Conservation (phyloP, 306 rosid species). For the Dryas alaskensis region DNA sequence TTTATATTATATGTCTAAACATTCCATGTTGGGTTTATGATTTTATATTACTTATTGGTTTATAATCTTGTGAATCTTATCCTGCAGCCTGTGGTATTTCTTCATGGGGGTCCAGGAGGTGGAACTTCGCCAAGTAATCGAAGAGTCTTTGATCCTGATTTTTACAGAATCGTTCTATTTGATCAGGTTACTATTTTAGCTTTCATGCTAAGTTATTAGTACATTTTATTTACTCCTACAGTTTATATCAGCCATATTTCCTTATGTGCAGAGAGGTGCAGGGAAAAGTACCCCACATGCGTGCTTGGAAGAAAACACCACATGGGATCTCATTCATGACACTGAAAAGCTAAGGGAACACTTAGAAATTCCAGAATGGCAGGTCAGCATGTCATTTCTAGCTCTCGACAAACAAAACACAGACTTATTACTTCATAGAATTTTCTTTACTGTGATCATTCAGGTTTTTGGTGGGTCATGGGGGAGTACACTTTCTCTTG, state of each 20-base stretch:
- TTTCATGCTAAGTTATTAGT: slow-evolving; percentile 6
- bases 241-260: slow-evolving; percentile 21
- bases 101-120: slow-evolving; percentile 99
- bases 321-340: slow-evolving; percentile 88
- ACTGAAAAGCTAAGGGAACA: slow-evolving; percentile 87
- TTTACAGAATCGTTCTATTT: slow-evolving; percentile 70
- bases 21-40: not conserved
- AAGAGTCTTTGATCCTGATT: slow-evolving; percentile 81
- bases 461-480: slow-evolving; percentile 98
- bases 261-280: slow-evolving; percentile 68
- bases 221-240: not conserved
- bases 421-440: slow-evolving; percentile 14
- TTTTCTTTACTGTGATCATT: slow-evolving; percentile 29
- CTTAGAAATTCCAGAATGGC: slow-evolving; percentile 94
- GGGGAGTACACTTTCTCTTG: slow-evolving; percentile 96
- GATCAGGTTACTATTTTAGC: slow-evolving; percentile 69
- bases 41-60: slow-evolving; percentile 5
- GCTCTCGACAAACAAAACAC: slow-evolving; percentile 1
- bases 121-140: slow-evolving; percentile 84
- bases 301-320: slow-evolving; percentile 85
- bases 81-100: slow-evolving; percentile 78
- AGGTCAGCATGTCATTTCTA: slow-evolving; percentile 43
- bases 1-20: not conserved
- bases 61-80: slow-evolving; percentile 26
- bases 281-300: slow-evolving; percentile 97